Evolutionary conservation across 2,329 filamentous ascomycete genomes (phyloP), one percentile per base, ranked within the genome.

Genomic region (Diaporthe sp.): DNA sequence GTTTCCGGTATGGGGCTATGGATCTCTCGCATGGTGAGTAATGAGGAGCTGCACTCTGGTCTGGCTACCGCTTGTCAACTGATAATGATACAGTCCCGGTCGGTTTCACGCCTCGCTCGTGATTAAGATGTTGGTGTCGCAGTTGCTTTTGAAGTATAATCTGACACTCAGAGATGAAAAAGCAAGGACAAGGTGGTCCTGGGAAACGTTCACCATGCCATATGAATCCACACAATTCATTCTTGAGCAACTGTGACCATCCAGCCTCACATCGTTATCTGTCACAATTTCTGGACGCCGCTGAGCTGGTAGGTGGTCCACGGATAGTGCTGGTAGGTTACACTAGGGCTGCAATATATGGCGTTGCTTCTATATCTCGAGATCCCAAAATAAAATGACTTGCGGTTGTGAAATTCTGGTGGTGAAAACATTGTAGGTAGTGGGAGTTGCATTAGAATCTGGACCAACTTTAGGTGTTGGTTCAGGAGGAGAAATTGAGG

Each of bases 191-290:
- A 68, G 28, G 34, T 68, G 62, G 62, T 53, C 28, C n/a, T 68
- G 62, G 62, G 62, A 68, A 51, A 68, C 62, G n/a, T 68, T 68
- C 44, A 51, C 44, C 10, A 68, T 68, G 62, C 62, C 62, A 31
- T 68, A 68, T 68, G 62, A 68, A 37, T 68, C 62, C 28, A 68
- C 62, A 3, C 39, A 68, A n/a, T 68, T 49, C 62, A 34, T 68
- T 28, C 2, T 68, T 28, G 31, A n/a, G 44, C 15, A 19, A 31
- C 19, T 68, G 17, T 51, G 42, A 68, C n/a, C 28, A 28, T 44
- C 62, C 22, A 51, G 46, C 46, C 17, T 15, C 42, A 1, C 15
- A 3, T 44, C 15, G 42, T 44, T 17, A 17, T 2, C 42, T 44
- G 42, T 17, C 42, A 44, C 42, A 44, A 44, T 44, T 0, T 44